Percentiles rank a stretch among this genome's conserved stretches.
Conservation (phyloP, 345 rosid genomes). For the Dimocarpus longan region DNA sequence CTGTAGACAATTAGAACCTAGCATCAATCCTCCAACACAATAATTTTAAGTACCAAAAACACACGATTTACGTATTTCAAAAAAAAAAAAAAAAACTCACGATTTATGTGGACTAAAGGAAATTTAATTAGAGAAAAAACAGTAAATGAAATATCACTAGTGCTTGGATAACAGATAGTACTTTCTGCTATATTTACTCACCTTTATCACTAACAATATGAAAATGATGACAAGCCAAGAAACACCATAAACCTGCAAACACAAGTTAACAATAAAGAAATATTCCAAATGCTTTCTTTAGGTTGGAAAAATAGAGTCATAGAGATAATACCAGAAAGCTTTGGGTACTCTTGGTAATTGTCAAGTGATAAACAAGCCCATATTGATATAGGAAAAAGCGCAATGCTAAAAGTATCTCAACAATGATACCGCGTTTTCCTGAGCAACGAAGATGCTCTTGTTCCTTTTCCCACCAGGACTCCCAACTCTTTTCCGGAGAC, state of each 20-base stretch:
- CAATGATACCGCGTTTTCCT: constrained; percentile 45
- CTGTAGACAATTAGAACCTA: background rate
- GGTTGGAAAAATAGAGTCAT: background rate
- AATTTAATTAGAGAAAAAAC: background rate
- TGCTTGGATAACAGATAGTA: background rate
- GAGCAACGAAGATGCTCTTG: constrained; percentile 54
- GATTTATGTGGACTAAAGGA: background rate
- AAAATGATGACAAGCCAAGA: constrained; percentile 56
- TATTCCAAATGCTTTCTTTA: background rate
- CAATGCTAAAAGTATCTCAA: constrained; percentile 50
- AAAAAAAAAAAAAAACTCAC: too few species aligned
- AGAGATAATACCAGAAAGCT: constrained; percentile 47
- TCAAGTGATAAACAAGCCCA: constrained; percentile 65
- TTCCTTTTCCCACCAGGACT: constrained; percentile 80
- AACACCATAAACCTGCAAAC: constrained; percentile 46
- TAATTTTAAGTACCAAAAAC: background rate
- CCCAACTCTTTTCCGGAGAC: constrained; percentile 66
- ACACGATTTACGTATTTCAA: background rate
- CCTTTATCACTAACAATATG: constrained; percentile 52
- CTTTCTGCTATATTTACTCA: constrained; percentile 24
- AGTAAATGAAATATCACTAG: background rate
- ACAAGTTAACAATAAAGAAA: constrained; percentile 1
- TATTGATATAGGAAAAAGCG: constrained; percentile 67
- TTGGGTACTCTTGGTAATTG: constrained; percentile 36
- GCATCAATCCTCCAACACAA: background rate